phyloP scores from a whole-genome alignment of 805 yeast species.

The Sungouiella blattae region DNA sequence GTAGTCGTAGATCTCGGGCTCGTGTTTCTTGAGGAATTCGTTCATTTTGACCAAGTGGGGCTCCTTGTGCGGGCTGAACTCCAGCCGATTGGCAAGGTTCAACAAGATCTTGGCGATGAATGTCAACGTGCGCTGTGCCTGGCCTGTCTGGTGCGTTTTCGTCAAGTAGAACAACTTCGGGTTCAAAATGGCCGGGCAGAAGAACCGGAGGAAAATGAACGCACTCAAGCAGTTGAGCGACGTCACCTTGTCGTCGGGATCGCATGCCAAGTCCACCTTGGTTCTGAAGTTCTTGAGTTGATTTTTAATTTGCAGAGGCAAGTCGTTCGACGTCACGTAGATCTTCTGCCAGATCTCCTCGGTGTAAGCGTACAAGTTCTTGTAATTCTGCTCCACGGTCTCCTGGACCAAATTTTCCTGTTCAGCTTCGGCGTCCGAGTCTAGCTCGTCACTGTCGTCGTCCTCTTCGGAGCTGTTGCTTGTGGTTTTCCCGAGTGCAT shows the following conservation, averaged over 20 bases:
- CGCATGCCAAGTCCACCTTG: conserved; percentile 60
- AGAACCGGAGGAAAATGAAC: conserved; percentile 65
- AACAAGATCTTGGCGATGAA: conserved; percentile 75
- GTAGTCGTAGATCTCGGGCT: conserved; percentile 60
- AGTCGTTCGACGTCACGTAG: conserved; percentile 62
- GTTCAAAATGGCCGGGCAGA: conserved; percentile 88
- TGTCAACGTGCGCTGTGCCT: conserved; percentile 73
- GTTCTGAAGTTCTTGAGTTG: conserved; percentile 62
- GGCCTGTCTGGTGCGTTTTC: conserved; percentile 65
- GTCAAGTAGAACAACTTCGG: conserved; percentile 82
- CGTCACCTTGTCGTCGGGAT: conserved; percentile 48
- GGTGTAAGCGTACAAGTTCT: conserved; percentile 47
- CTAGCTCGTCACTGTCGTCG: conserved; percentile 22
- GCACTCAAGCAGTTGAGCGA: conserved; percentile 77
- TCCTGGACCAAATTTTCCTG: conserved; percentile 27
- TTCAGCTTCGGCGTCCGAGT: conserved; percentile 29
- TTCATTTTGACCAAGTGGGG: conserved; percentile 75
- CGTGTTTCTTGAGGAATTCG: conserved; percentile 56
- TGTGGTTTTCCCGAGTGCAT: conserved; percentile 7
- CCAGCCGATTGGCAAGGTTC: conserved; percentile 72
- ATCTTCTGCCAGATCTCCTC: conserved; percentile 66
- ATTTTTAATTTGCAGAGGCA: conserved; percentile 64
- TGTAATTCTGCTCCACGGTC: conserved; percentile 46
- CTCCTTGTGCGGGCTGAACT: conserved; percentile 76
- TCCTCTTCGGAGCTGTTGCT: conserved; percentile 13